These are phyloP conservation scores for Moniliella sp. DNA, from an alignment of 1,284 basidiomycete species.

Conservation along the genomic window DNA sequence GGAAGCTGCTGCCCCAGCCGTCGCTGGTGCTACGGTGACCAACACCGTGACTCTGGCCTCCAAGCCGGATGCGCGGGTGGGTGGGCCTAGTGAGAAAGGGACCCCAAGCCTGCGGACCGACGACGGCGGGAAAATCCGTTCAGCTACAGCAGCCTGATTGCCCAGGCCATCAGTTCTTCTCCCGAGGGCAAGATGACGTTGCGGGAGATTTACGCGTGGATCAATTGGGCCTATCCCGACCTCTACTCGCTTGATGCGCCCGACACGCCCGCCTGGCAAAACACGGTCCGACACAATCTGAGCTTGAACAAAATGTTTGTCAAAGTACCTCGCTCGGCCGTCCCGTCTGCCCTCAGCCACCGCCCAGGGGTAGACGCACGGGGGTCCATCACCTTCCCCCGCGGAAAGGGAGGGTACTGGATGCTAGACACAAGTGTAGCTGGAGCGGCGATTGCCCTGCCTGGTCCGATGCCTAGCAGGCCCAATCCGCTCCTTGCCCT, in stretches of 20 bases:
- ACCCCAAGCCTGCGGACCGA: too few relatives aligned
- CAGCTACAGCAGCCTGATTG: conserved; percentile 23
- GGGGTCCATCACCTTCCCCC: too few relatives aligned
- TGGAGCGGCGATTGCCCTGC: too few relatives aligned
- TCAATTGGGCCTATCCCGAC: conserved; percentile 15
- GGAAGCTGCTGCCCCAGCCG: too few relatives aligned
- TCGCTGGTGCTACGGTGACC: too few relatives aligned
- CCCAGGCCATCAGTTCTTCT: conserved; percentile 19
- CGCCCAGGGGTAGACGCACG: too few relatives aligned
- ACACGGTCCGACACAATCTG: conserved; percentile 24
- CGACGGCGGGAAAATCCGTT: conserved; percentile 14
- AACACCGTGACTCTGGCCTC: too few relatives aligned
- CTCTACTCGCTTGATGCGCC: conserved; percentile 14
- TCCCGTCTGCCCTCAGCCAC: conserved; percentile 4
- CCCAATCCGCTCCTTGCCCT: too few relatives aligned
- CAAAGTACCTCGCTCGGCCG: conserved; percentile 15
- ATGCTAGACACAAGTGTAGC: background rate
- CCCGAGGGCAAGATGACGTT: conserved; percentile 18
- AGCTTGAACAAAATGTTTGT: conserved; percentile 21
- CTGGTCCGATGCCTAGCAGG: too few relatives aligned
- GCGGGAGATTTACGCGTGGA: conserved; percentile 27
- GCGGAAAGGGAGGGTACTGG: conserved; percentile 1
- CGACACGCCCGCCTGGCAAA: conserved; percentile 22
- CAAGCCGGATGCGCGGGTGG: too few relatives aligned
- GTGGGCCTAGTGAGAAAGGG: too few relatives aligned